A percentile compares a stretch with the other conserved stretches of the same genome.
Evolutionary conservation across 495 filamentous ascomycete genomes (phyloP).

Genomic region (Filosporella fistucella): DNA sequence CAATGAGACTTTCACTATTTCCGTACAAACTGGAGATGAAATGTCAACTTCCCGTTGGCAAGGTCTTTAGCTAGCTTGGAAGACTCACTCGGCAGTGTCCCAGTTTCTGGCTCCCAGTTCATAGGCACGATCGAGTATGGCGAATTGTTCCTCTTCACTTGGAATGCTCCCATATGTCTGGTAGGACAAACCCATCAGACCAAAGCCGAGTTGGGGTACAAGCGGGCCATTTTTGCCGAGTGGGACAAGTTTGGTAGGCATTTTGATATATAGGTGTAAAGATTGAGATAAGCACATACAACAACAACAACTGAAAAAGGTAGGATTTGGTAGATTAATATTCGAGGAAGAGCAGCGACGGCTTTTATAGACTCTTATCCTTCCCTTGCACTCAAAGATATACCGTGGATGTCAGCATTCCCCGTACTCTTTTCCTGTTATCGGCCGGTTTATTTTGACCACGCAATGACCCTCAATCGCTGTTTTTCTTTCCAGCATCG

Average conservation of each 20-base stretch:
- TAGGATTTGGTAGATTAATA: background rate
- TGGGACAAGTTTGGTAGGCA: slow-evolving; percentile 1
- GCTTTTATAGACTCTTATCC: background rate
- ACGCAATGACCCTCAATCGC: too few species aligned
- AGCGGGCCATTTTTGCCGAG: slow-evolving; percentile 46
- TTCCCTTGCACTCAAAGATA: background rate
- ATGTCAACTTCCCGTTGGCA: background rate
- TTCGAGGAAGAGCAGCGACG: background rate
- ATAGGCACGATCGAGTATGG: slow-evolving; percentile 38
- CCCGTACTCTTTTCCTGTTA: background rate
- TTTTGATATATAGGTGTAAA: background rate
- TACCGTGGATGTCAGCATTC: background rate
- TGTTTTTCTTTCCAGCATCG: too few species aligned
- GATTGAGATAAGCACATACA: background rate
- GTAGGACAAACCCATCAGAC: slow-evolving; percentile 51
- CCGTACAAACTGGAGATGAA: slow-evolving; percentile 4
- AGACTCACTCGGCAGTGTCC: slow-evolving; percentile 49
- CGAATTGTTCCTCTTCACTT: slow-evolving; percentile 34
- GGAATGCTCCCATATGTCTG: slow-evolving; percentile 33
- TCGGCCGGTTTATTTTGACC: too few species aligned
- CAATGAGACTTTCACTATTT: slow-evolving; percentile 49
- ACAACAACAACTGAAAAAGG: background rate
- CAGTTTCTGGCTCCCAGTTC: slow-evolving; percentile 52
- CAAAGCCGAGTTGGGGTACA: slow-evolving; percentile 50
- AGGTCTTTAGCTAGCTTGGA: background rate